phyloP scores from a whole-genome alignment of 805 yeast genomes.

The Candida coquimbonensis region DNA sequence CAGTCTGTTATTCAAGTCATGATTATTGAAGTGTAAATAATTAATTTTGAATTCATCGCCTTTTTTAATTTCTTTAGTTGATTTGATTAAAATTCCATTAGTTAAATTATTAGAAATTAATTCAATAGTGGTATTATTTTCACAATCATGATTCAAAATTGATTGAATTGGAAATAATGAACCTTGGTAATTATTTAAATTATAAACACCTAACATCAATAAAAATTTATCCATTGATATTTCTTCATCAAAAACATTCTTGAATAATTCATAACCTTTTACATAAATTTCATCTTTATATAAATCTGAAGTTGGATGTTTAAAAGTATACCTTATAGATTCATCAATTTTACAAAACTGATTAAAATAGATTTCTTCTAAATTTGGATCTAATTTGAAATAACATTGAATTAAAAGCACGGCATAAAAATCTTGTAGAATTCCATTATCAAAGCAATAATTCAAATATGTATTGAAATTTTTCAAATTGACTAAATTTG shows the following conservation, averaged over 20 bases:
- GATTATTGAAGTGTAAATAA: conserved; percentile 57
- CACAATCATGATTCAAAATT: conserved; percentile 71
- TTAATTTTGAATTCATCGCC: conserved; percentile 67
- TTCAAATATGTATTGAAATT: conserved; percentile 37
- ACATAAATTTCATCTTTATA: conserved; percentile 1
- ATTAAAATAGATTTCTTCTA: conserved; percentile 23
- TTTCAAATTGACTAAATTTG: conserved; percentile 27
- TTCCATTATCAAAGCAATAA: conserved; percentile 56
- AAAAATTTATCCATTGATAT: conserved; percentile 48
- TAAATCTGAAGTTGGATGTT: conserved; percentile 2
- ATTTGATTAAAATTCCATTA: conserved; percentile 53
- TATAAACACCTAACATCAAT: conserved; percentile 61
- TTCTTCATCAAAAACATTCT: conserved; percentile 34
- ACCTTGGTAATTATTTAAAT: conserved; percentile 66
- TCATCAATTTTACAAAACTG: conserved; percentile 69
- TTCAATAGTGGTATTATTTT: conserved; percentile 53
- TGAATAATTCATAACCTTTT: conserved; percentile 44
- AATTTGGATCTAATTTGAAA: conserved; percentile 3
- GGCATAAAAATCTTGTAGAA: conserved; percentile 52
- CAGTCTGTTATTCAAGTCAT: conserved; percentile 55
- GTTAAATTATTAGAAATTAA: conserved; percentile 32
- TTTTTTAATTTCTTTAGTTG: conserved; percentile 47
- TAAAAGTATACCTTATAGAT: conserved; percentile 46
- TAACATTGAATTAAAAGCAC: conserved; percentile 50
- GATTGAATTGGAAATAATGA: conserved; percentile 56